Conservation (phyloP, 257 asterid genomes). For the Przewalskia tangutica region DNA sequence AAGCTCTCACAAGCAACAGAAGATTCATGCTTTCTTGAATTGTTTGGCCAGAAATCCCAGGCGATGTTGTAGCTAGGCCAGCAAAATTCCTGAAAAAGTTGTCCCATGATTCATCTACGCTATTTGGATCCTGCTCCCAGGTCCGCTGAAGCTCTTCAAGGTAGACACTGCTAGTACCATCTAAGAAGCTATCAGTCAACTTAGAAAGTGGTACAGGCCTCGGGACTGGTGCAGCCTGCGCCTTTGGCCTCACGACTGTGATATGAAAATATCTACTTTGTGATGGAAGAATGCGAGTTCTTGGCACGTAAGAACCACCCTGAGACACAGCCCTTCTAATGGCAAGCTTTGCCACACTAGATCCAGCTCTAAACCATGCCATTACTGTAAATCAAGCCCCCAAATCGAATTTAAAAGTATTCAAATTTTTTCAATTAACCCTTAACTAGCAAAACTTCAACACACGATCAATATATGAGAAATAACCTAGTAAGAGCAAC, state of each 20-base stretch:
- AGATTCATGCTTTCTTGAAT: conserved; percentile 96
- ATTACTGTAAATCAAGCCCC: conserved; percentile 24
- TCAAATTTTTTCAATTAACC: background rate
- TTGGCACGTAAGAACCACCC: conserved; percentile 30
- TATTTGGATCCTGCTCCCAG: conserved; percentile 91
- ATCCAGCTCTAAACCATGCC: conserved; percentile 88
- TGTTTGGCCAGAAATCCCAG: conserved; percentile 95
- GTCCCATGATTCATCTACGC: conserved; percentile 99
- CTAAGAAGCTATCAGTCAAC: conserved; percentile 92
- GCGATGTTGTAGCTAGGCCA: conserved; percentile 83
- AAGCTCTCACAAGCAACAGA: conserved; percentile 85
- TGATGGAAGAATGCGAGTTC: conserved; percentile 30
- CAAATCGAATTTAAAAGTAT: background rate
- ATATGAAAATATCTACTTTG: conserved; percentile 49
- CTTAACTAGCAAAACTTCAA: conserved; percentile 9
- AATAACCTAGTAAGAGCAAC: conserved; percentile 1
- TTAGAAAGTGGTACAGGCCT: conserved; percentile 84
- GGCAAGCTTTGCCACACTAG: conserved; percentile 69
- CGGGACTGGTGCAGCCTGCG: conserved; percentile 81
- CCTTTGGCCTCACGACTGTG: conserved; percentile 48
- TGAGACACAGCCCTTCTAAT: conserved; percentile 51
- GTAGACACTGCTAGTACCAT: conserved; percentile 92
- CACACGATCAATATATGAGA: background rate
- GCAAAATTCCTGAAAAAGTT: conserved; percentile 89
- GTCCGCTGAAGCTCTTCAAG: conserved; percentile 96